Conservation (phyloP, 306 rosid species). For the Echinosophora koreensis region DNA sequence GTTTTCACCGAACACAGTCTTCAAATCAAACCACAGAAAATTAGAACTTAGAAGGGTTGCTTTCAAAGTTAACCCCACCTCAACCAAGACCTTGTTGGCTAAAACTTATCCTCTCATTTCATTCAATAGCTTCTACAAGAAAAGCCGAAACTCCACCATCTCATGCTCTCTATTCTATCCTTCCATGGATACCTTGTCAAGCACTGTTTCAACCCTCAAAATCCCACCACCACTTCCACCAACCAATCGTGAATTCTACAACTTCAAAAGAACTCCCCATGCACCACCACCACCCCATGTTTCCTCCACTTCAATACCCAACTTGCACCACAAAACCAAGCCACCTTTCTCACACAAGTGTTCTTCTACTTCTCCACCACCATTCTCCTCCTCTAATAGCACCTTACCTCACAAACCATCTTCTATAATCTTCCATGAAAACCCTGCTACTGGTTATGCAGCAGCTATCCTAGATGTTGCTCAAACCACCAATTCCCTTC, state of each 20-base stretch:
- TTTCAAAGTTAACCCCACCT: neutral
- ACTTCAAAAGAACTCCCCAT: constrained; percentile 49
- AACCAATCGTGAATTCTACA: constrained; percentile 58
- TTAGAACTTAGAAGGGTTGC: neutral
- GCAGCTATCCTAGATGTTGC: constrained; percentile 64
- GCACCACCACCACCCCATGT: constrained; percentile 48
- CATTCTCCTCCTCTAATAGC: constrained; percentile 53
- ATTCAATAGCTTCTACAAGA: neutral
- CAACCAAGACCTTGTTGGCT: constrained; percentile 16
- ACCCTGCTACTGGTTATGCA: constrained; percentile 73
- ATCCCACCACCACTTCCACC: constrained; percentile 47
- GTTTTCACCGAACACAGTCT: neutral
- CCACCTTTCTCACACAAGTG: constrained; percentile 41
- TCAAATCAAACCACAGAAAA: neutral
- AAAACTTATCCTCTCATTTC: constrained; percentile 13
- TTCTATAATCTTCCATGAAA: constrained; percentile 48
- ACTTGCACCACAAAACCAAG: constrained; percentile 38
- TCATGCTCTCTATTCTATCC: neutral
- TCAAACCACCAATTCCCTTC: constrained; percentile 64
- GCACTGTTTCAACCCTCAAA: constrained; percentile 71
- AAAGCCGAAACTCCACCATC: neutral
- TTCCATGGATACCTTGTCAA: constrained; percentile 78
- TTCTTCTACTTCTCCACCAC: constrained; percentile 3
- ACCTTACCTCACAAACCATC: constrained; percentile 30
- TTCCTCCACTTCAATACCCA: constrained; percentile 50